Conservation (phyloP, 208 protist genomes). For the Trypanosoma cruzi region DNA sequence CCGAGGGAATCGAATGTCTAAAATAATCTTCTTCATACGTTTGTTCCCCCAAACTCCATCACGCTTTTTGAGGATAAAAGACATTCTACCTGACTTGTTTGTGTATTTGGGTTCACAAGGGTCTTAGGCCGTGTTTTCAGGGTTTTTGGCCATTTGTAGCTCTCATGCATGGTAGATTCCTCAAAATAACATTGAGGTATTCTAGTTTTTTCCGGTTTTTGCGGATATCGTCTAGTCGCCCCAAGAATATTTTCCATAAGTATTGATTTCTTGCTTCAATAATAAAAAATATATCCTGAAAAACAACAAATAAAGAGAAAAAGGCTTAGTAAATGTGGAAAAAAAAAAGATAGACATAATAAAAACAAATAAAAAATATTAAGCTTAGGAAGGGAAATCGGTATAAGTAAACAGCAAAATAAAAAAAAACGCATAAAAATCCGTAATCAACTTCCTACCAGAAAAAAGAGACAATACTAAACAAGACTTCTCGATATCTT, state of each 20-base stretch:
- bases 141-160: slow-evolving; percentile 16
- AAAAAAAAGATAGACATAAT: neutral
- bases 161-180: slow-evolving; percentile 20
- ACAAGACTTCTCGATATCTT: slow-evolving; percentile 38
- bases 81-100: slow-evolving; percentile 16
- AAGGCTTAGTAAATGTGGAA: too few relatives aligned
- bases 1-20: neutral
- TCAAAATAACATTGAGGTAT: neutral
- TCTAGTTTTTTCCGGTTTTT: neutral
- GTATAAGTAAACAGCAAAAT: neutral
- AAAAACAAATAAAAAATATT: neutral
- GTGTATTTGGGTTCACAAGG: slow-evolving; percentile 9
- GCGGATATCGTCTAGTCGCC: neutral
- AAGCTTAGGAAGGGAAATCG: neutral
- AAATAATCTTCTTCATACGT: slow-evolving; percentile 18
- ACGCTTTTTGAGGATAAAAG: neutral
- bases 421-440: slow-evolving; percentile 1
- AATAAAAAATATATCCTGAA: too few relatives aligned
- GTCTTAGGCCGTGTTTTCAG: neutral
- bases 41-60: neutral
- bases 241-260: neutral
- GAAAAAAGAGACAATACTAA: slow-evolving; percentile 15
- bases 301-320: too few relatives aligned
- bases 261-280: neutral
- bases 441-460: slow-evolving; percentile 1